phyloP scores from a whole-genome alignment of 768 basidiomycete genomes.

The Leccinum subgranulosum region DNA sequence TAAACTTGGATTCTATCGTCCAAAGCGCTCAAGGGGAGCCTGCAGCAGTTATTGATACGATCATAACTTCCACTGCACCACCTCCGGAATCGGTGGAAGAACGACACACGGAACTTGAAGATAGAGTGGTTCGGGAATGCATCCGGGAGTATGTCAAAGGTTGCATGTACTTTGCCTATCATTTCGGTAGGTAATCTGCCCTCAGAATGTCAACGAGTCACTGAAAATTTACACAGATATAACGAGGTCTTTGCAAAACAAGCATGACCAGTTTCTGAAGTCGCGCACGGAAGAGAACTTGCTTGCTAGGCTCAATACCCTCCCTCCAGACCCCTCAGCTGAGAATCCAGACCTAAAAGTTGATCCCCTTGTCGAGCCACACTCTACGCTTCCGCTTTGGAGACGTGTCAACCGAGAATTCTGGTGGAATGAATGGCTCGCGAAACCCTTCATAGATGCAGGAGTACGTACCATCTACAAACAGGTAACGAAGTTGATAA shows the following conservation, averaged over 20 bases:
- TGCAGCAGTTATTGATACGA: constrained; percentile 50
- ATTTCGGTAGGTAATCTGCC: constrained; percentile 57
- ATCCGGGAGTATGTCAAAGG: constrained; percentile 76
- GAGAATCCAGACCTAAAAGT: constrained; percentile 35
- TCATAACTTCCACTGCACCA: constrained; percentile 60
- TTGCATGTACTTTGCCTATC: constrained; percentile 88
- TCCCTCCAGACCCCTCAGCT: constrained; percentile 32
- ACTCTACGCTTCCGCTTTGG: constrained; percentile 83
- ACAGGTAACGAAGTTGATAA: not conserved
- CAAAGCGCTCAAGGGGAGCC: constrained; percentile 47
- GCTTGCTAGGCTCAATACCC: constrained; percentile 57
- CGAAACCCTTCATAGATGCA: constrained; percentile 80
- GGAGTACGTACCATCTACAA: constrained; percentile 52
- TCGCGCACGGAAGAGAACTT: constrained; percentile 57
- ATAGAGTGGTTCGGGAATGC: constrained; percentile 78
- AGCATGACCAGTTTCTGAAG: constrained; percentile 62
- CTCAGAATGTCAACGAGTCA: not conserved
- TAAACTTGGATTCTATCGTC: constrained; percentile 40
- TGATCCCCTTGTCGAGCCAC: constrained; percentile 66
- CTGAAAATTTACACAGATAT: constrained; percentile 50
- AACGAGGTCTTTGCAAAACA: constrained; percentile 79
- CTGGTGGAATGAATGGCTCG: constrained; percentile 95
- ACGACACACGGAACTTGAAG: constrained; percentile 71
- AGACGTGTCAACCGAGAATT: constrained; percentile 84
- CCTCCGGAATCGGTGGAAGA: constrained; percentile 62